A percentile compares a stretch with the other conserved stretches of the same genome.
Conservation (phyloP, 2,329 filamentous ascomycete genomes). For the Talaromyces sp. region DNA sequence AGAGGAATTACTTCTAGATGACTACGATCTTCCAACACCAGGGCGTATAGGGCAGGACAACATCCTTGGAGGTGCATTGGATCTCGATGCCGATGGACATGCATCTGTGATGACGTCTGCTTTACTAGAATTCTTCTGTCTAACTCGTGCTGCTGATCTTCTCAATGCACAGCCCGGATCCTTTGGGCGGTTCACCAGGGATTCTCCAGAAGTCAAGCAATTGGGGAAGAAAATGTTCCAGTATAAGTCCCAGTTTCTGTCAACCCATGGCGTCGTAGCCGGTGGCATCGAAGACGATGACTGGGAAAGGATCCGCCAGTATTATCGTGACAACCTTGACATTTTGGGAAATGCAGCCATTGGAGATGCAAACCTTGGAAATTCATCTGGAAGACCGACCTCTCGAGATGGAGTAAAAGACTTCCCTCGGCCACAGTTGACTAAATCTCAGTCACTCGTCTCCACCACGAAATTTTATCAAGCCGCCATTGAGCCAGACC, state of each 20-base stretch:
- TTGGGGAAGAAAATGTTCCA: constrained; percentile 40
- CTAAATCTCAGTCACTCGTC: constrained; percentile 5
- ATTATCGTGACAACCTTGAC: constrained; percentile 42
- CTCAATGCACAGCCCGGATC: constrained; percentile 38
- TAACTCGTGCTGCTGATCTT: constrained; percentile 40
- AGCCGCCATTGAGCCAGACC: constrained; percentile 9
- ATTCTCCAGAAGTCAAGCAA: constrained; percentile 39
- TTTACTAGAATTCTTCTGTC: constrained; percentile 43
- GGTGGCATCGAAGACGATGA: constrained; percentile 37
- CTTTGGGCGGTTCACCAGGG: constrained; percentile 31
- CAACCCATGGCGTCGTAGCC: constrained; percentile 38
- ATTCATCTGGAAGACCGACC: constrained; percentile 17
- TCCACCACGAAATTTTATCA: constrained; percentile 19
- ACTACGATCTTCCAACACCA: constrained; percentile 17
- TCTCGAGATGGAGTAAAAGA: constrained; percentile 22
- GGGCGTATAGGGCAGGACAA: constrained; percentile 18
- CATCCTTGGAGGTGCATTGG: constrained; percentile 18
- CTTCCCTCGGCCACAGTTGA: constrained; percentile 16
- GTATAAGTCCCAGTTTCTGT: constrained; percentile 40
- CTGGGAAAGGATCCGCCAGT: constrained; percentile 31
- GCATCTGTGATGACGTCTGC: constrained; percentile 41
- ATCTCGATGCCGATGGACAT: constrained; percentile 33
- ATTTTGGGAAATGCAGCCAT: constrained; percentile 35
- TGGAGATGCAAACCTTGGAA: constrained; percentile 29
- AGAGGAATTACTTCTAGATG: constrained; percentile 12